A percentile compares a stretch with the other conserved stretches of the same genome.
These are phyloP conservation scores for Wickerhamiella infanticola DNA, from an alignment of 1,139 yeast species.

Conservation along the genomic window DNA sequence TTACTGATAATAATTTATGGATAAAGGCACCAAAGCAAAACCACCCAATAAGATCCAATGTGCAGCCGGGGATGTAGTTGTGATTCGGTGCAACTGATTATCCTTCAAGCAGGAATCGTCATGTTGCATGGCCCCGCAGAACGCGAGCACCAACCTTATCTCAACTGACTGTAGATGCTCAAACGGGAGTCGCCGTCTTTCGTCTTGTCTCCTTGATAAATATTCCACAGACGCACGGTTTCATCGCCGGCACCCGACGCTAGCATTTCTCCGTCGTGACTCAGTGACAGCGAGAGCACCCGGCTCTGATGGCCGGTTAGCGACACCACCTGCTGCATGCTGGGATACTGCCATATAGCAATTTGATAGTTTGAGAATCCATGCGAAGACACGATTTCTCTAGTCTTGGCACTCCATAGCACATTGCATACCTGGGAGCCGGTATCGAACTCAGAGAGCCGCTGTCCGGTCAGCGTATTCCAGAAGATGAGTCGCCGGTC, in stretches of 20 bases:
- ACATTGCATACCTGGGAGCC: slow-evolving; percentile 94
- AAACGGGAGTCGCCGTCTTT: slow-evolving; percentile 1
- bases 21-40: no score
- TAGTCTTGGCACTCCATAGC: slow-evolving; percentile 83
- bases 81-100: no score
- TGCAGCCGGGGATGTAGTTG: no score
- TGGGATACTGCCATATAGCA: slow-evolving; percentile 87
- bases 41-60: no score
- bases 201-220: slow-evolving; percentile 44
- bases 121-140: no score
- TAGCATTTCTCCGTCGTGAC: slow-evolving; percentile 97
- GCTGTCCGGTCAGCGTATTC: slow-evolving; percentile 72
- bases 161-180: slow-evolving; percentile 7
- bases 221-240: slow-evolving; percentile 85
- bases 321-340: slow-evolving; percentile 85
- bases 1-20: no score
- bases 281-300: slow-evolving; percentile 73
- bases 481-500: slow-evolving; percentile 83
- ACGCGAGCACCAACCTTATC: slow-evolving; percentile 2
- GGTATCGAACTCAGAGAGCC: slow-evolving; percentile 67
- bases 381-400: slow-evolving; percentile 87
- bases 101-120: no score
- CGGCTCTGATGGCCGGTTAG: slow-evolving; percentile 90
- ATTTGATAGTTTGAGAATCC: slow-evolving; percentile 88
- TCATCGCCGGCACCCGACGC: slow-evolving; percentile 99